Evolutionary conservation across 129 eudicot genomes (phyloP), one percentile per base, ranked within the genome.

Genomic region (Pulicaria dysenterica): DNA sequence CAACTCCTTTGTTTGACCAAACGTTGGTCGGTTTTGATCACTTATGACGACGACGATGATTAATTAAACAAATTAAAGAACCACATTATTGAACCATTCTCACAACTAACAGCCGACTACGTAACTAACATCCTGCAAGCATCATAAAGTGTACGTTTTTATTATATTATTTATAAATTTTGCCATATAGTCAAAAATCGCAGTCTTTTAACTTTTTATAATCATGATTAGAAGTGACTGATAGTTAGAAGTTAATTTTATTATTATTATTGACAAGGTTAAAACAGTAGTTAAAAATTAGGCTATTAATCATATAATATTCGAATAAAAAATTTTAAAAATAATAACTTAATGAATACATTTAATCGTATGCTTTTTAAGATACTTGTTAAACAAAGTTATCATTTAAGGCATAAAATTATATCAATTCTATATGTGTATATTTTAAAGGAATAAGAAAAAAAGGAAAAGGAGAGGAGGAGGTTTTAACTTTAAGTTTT

Each of bases 1-100:
- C 81, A 77, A 69, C 76, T 19, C 57, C 76, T 69, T 60, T 60
- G 64, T 69, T 71, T 77, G 81, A 77, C 76, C 47, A 70, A 64
- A 24, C 8, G 50, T 36, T 69, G 76, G 76, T 69, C 70, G 70
- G 69, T 69, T 59, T 59, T 13, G 74, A 69, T 70, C 67, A 78
- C 71, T 70, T 62, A 73, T 55, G 12, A 69, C 41, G 76, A 51
- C 5, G 55, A 8, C 58, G 45, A 69, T n/a, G n/a, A n/a, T n/a
- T n/a, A n/a, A n/a, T 76, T 50, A 14, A 77, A 51, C 69, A 47
- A 59, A 48, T 0, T 24, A 2, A n/a, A n/a, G 10, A 53, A 68
- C 47, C 16, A 41, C 60, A 66, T 58, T 36, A 58, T 76, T 69
- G 81, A 77, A 76, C 64, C 14, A 8, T 69, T 77, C 81, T 41